Evolutionary conservation across 1,284 basidiomycete genomes (phyloP), one percentile per base, ranked within the genome.

Genomic region (Melampsora larici-populina): DNA sequence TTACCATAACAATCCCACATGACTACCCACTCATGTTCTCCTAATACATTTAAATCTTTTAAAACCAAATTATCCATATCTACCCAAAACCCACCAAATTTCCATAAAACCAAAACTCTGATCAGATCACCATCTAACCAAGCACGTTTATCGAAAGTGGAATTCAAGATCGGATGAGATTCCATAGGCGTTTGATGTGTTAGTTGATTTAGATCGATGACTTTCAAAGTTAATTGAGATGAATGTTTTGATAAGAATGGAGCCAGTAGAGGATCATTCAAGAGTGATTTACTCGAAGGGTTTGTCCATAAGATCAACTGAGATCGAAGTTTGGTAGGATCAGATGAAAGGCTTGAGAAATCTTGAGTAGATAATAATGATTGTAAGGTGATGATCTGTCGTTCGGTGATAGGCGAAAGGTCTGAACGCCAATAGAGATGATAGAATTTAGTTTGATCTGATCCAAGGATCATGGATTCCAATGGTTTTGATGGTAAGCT

Each of bases 1-100:
- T 79, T 82, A 94, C 93, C 92, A 82, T 94, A 95, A 83, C 94
- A 97, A 82, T 97, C 94, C 94, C 94, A 96, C 83, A 96, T 93
- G 17, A 82, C 82, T 15, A 97, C 91, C 83, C 94, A 97, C 84
- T 97, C 94, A 82, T 92, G 91, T 84, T 96, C 94, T 8, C 91
- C 85, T 75, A 97, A 85, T 5, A 93, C 92, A 5, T 89, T 86
- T 29, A 97, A 85, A 84, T 93, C 91, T 70, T 94, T 86, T 62
- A 92, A 94, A 79, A 96, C 84, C 77, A 97, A 87, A 80, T 91
- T 91, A 84, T 97, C 94, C 92, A 97, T 96, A 83, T 97, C 94
- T 79, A 96, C 87, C 94, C 94, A 97, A 46, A 94, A 88, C 1
- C 94, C 94, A 6, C 94, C 94, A 81, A 89, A 89, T 79, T 89